Percentiles rank a stretch among this genome's conserved stretches.
phyloP scores from a whole-genome alignment of 2,329 filamentous ascomycete species.

The Pseudogymnoascus sp. region DNA sequence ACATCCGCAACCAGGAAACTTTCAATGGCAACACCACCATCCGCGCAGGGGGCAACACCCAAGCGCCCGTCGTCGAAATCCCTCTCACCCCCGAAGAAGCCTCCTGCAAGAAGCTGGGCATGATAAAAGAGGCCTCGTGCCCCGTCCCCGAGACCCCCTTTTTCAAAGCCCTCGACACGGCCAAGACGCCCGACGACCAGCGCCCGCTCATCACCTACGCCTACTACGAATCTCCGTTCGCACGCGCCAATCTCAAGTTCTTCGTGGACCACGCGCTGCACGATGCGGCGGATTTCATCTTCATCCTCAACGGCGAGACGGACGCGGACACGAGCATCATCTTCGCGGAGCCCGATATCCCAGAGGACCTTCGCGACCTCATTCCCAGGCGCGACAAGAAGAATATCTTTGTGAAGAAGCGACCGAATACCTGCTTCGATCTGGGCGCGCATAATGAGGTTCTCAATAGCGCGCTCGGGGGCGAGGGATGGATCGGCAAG shows the following conservation, averaged over 20 bases:
- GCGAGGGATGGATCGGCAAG: conserved; percentile 5
- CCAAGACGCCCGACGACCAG: background rate
- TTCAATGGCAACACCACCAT: background rate
- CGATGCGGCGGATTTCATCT: conserved; percentile 6
- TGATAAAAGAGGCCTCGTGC: background rate
- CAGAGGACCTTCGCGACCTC: background rate
- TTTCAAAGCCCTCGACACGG: background rate
- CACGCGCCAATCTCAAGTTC: conserved; percentile 7
- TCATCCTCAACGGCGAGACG: conserved; percentile 10
- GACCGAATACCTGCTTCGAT: conserved; percentile 8
- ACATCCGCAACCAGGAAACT: background rate
- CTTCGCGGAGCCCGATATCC: background rate
- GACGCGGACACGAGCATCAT: conserved; percentile 1
- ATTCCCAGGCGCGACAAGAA: background rate
- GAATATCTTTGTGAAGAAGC: conserved; percentile 5
- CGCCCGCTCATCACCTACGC: conserved; percentile 13
- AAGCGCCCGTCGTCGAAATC: background rate
- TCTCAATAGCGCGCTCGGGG: background rate
- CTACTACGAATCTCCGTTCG: conserved; percentile 8
- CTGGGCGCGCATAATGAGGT: conserved; percentile 4
- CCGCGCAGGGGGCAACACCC: background rate
- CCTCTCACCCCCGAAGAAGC: background rate
- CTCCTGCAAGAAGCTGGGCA: background rate
- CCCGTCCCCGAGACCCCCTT: background rate
- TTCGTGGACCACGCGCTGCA: conserved; percentile 8